Conservation (phyloP, 495 filamentous ascomycete genomes). For the Trichocladium uniseriatum region DNA sequence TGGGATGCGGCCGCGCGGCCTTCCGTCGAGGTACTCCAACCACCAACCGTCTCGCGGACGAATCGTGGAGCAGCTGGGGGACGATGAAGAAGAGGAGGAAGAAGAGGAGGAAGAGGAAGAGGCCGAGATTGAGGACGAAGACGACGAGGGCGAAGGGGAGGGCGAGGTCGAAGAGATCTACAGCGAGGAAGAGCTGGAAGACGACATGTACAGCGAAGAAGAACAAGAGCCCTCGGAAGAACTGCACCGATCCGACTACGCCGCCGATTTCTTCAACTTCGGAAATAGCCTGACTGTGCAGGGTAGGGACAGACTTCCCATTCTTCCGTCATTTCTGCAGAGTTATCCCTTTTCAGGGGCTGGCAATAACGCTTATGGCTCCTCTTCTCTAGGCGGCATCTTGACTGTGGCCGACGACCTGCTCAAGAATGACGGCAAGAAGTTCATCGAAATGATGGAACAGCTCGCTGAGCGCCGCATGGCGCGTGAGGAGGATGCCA, state of each 20-base stretch:
- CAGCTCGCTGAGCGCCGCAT: constrained; percentile 95
- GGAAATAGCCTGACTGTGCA: constrained; percentile 94
- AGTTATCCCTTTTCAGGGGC: constrained; percentile 27
- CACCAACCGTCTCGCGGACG: constrained; percentile 44
- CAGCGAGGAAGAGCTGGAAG: constrained; percentile 55
- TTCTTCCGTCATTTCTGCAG: constrained; percentile 29
- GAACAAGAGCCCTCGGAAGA: constrained; percentile 49
- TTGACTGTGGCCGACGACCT: constrained; percentile 97
- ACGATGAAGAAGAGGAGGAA: constrained; percentile 36
- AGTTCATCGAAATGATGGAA: constrained; percentile 99
- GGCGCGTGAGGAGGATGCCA: constrained; percentile 88
- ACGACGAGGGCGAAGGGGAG: constrained; percentile 9
- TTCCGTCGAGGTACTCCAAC: constrained; percentile 38
- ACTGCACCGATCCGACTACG: constrained; percentile 54
- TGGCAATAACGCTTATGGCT: constrained; percentile 36
- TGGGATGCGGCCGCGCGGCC: constrained; percentile 40
- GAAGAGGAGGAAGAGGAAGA: constrained; percentile 50
- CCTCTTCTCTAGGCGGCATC: constrained; percentile 69
- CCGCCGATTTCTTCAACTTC: constrained; percentile 88
- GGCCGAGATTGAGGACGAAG: constrained; percentile 43
- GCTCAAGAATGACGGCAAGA: constrained; percentile 96
- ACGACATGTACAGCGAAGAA: constrained; percentile 48
- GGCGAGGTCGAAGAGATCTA: constrained; percentile 40
- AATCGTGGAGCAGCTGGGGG: constrained; percentile 50
- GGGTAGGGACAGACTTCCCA: constrained; percentile 53